phyloP scores from a whole-genome alignment of 108 stramenopile species.

The Skeletonema tropicum region DNA sequence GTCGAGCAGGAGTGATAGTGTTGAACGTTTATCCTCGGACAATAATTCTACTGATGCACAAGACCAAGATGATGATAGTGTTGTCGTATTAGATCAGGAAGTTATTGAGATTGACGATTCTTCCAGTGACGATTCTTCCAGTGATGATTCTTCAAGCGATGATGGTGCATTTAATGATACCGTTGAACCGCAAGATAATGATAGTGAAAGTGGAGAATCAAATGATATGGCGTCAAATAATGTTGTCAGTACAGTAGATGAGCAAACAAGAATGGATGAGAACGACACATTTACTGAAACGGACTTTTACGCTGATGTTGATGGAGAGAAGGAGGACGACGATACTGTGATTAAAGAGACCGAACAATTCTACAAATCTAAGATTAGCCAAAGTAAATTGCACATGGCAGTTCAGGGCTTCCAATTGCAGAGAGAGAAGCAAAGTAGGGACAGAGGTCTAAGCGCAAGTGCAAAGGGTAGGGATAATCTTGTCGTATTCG shows the following conservation, averaged over 20 bases:
- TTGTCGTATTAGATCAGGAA: background rate
- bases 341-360: slow-evolving; percentile 5
- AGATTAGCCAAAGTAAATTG: slow-evolving; percentile 13
- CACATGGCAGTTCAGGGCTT: slow-evolving; percentile 32
- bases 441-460: too few species aligned
- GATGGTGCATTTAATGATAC: too few species aligned
- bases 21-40: background rate
- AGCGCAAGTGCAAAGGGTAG: too few species aligned
- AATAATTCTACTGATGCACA: background rate
- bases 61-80: background rate
- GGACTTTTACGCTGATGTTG: slow-evolving; percentile 2
- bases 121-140: too few species aligned
- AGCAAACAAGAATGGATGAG: background rate
- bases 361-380: slow-evolving; percentile 13
- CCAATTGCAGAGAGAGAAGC: background rate
- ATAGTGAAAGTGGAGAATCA: background rate
- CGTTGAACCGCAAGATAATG: too few species aligned
- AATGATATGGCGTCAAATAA: background rate
- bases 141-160: too few species aligned
- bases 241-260: background rate
- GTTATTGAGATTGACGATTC: background rate
- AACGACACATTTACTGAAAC: background rate
- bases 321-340: slow-evolving; percentile 9
- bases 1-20: slow-evolving; percentile 1
- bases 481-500: background rate